Conservation (phyloP, 1,139 yeast species). For the Protomyces arabidopsidicola region DNA sequence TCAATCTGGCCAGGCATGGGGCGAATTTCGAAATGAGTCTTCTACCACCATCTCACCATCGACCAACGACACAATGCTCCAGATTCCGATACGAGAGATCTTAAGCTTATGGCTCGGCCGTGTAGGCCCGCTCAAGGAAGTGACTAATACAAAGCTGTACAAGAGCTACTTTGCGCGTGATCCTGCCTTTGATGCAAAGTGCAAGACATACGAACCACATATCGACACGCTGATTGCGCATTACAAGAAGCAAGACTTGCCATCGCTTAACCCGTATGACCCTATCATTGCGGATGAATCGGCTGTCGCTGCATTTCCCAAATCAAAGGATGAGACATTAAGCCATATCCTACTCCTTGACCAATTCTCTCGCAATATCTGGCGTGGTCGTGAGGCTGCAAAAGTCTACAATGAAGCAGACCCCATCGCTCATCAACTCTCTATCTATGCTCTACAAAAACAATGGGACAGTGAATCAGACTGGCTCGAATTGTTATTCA, state of each 20-base stretch:
- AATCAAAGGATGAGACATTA: not conserved
- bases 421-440: not conserved
- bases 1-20: too few relatives aligned
- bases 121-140: not conserved
- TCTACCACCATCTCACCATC: not conserved
- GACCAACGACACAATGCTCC: not conserved
- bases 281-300: not conserved
- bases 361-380: conserved; percentile 14
- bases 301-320: not conserved
- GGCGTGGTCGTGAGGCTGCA: conserved; percentile 16
- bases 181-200: not conserved
- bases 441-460: not conserved
- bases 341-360: conserved; percentile 7
- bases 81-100: not conserved
- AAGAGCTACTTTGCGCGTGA: conserved; percentile 9
- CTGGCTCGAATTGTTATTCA: not conserved
- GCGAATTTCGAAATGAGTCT: too few relatives aligned
- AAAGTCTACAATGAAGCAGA: conserved; percentile 4
- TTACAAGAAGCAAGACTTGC: not conserved
- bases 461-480: not conserved
- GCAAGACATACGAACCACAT: conserved; percentile 2
- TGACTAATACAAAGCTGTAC: not conserved
- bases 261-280: not conserved
- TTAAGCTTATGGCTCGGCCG: not conserved
- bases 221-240: not conserved